These are phyloP conservation scores for Curvularia eragrostidis DNA, from an alignment of 2,329 filamentous ascomycete species.

Conservation along the genomic window DNA sequence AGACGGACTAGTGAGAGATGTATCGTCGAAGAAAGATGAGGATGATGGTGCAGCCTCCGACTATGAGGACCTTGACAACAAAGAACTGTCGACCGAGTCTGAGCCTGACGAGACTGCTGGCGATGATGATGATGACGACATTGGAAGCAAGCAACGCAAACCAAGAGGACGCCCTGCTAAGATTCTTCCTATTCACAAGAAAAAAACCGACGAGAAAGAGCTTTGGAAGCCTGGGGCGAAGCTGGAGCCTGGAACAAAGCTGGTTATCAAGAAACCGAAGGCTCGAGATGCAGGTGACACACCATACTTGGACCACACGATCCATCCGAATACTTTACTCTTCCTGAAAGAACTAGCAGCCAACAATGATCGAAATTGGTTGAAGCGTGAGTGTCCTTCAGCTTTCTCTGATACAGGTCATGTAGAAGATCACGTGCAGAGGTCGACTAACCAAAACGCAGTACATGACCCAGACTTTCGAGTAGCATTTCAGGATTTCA, in stretches of 20 bases:
- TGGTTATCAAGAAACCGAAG: conserved; percentile 69
- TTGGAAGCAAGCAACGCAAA: conserved; percentile 34
- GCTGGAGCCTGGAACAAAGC: conserved; percentile 64
- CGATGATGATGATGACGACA: conserved; percentile 40
- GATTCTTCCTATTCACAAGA: conserved; percentile 32
- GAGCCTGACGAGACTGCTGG: conserved; percentile 42
- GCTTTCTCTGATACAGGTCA: background rate
- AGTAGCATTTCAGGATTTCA: conserved; percentile 79
- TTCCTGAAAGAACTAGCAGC: conserved; percentile 65
- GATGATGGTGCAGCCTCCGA: conserved; percentile 48
- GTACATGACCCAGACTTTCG: conserved; percentile 83
- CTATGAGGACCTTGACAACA: conserved; percentile 52
- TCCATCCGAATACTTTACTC: conserved; percentile 69
- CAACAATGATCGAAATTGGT: conserved; percentile 69
- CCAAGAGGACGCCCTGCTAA: conserved; percentile 28
- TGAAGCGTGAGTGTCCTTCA: conserved; percentile 60
- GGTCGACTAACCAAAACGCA: conserved; percentile 48
- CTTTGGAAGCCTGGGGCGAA: conserved; percentile 65
- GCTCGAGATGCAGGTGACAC: conserved; percentile 65
- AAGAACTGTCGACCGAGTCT: conserved; percentile 36
- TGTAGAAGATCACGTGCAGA: background rate
- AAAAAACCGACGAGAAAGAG: conserved; percentile 53
- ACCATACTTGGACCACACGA: conserved; percentile 62
- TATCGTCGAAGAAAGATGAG: conserved; percentile 42
- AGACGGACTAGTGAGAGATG: conserved; percentile 26